Evolutionary conservation across 1,284 basidiomycete species (phyloP).

Genomic region (Moesziomyces antarcticus): DNA sequence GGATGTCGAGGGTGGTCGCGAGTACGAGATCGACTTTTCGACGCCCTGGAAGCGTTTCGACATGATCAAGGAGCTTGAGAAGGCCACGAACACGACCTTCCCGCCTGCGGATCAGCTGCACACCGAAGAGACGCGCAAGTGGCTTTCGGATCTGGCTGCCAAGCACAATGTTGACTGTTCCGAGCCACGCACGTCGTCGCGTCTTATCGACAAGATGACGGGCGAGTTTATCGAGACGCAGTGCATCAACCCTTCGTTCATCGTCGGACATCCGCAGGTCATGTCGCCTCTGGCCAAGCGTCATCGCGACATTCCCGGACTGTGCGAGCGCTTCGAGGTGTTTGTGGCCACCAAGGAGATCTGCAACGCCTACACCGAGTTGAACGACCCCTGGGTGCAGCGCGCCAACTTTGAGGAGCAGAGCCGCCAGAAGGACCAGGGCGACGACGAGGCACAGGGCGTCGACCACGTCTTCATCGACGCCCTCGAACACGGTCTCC

Average conservation of each 20-base stretch:
- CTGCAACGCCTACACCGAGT: constrained; percentile 79
- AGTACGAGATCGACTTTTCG: constrained; percentile 86
- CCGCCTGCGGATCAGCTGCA: constrained; percentile 91
- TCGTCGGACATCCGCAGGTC: constrained; percentile 95
- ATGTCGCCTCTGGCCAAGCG: constrained; percentile 91
- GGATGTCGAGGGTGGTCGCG: constrained; percentile 74
- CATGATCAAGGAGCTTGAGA: constrained; percentile 94
- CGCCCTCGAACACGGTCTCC: constrained; percentile 94
- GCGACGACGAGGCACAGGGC: constrained; percentile 97
- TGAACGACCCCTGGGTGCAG: constrained; percentile 79
- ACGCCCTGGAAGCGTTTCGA: constrained; percentile 99
- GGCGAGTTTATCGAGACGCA: constrained; percentile 97
- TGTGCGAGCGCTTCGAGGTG: constrained; percentile 98
- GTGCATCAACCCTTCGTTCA: constrained; percentile 96
- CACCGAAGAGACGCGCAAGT: constrained; percentile 87
- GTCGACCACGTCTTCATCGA: constrained; percentile 75
- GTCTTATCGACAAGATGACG: constrained; percentile 95
- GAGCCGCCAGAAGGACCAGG: constrained; percentile 90
- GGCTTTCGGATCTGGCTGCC: constrained; percentile 82
- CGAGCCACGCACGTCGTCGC: constrained; percentile 94
- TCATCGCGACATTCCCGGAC: constrained; percentile 72
- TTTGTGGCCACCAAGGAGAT: constrained; percentile 99
- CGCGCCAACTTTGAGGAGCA: constrained; percentile 92
- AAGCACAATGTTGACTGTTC: constrained; percentile 95
- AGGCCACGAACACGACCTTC: constrained; percentile 91